Base-by-base conservation (phyloP, 257 asterid species). In the Jaltomata sinuosa region DNA sequence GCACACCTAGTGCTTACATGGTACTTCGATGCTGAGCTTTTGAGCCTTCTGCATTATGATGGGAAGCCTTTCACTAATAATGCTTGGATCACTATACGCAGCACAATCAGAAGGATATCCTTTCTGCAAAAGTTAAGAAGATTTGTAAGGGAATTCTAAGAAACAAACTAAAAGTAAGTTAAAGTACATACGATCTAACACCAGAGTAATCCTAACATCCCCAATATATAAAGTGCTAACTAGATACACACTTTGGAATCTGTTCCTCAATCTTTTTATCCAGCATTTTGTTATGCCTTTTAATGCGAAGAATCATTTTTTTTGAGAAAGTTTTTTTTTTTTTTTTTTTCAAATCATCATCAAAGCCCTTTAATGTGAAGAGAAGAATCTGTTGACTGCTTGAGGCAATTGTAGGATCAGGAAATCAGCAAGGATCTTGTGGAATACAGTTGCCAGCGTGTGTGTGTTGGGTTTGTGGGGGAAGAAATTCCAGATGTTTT, bases 61-160 rank as follows among this genome's bases (percentile, higher is more conserved):
- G 52, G 99, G 95, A 76, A 95, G 99, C 95, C 93, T 91, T 84
- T 95, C 94, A 71, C 91, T 86, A 89, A 94, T 91, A 86, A 86
- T 83, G 88, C 94, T 92, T 71, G 98, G 99, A 89, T 97, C 99
- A 85, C 83, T 91, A 88, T 97, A 97, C 10, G 99, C 93, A 85
- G 97, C 94, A 83, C 97, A 90, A 88, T 92, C 97, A 67, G 90
- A 85, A 40, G 98, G 98, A 88, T 89, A 94, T 84, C 99, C 99
- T 91, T 91, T 93, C 99, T 96, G 97, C 92, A 91, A 54, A 67
- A 87, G 38, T 82, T 83, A 85, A 45, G 45, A n/a, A n/a, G n/a
- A 32, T 22, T n/a, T 59, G 54, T 18, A 42, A 45, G 76, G 22
- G 68, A 67, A 47, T 14, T 47, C 25, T 50, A 76, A 40, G 29